phyloP scores from a whole-genome alignment of 1,284 basidiomycete species.

The Waitea zeae region DNA sequence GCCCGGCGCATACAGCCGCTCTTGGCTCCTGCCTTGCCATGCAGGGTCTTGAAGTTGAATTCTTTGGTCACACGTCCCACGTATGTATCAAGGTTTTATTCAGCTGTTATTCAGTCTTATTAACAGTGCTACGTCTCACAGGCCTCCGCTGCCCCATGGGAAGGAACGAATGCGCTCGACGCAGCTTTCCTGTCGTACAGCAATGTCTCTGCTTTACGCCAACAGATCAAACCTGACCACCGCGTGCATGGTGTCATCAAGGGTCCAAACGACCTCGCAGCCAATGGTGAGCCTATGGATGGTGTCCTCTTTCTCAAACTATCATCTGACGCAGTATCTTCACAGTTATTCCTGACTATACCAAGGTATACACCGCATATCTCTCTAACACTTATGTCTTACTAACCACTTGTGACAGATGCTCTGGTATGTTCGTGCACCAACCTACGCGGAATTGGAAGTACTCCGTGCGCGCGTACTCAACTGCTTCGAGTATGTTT shows the following conservation, averaged over 20 bases:
- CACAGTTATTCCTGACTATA: slow-evolving; percentile 65
- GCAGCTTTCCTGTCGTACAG: slow-evolving; percentile 72
- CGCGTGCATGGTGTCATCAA: slow-evolving; percentile 51
- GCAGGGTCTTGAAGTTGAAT: slow-evolving; percentile 43
- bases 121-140: slow-evolving; percentile 29
- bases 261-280: slow-evolving; percentile 40
- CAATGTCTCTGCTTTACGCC: slow-evolving; percentile 56
- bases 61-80: slow-evolving; percentile 36
- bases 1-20: slow-evolving; percentile 25
- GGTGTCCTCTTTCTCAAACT: background rate
- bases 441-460: slow-evolving; percentile 40
- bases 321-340: too few relatives aligned
- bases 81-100: background rate
- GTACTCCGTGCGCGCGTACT: slow-evolving; percentile 39
- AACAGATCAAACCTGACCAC: slow-evolving; percentile 35
- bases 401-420: too few relatives aligned
- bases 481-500: slow-evolving; percentile 53
- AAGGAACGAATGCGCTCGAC: slow-evolving; percentile 73
- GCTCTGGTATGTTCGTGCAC: slow-evolving; percentile 56
- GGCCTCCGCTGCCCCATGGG: slow-evolving; percentile 63
- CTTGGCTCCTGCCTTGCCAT: slow-evolving; percentile 39
- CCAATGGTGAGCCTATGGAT: slow-evolving; percentile 31
- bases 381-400: too few relatives aligned
- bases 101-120: background rate
- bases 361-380: too few relatives aligned